Percentiles rank a stretch among this genome's conserved stretches.
Evolutionary conservation across 139 green algal species (phyloP).

Genomic region (Chlamydomonas incerta): DNA sequence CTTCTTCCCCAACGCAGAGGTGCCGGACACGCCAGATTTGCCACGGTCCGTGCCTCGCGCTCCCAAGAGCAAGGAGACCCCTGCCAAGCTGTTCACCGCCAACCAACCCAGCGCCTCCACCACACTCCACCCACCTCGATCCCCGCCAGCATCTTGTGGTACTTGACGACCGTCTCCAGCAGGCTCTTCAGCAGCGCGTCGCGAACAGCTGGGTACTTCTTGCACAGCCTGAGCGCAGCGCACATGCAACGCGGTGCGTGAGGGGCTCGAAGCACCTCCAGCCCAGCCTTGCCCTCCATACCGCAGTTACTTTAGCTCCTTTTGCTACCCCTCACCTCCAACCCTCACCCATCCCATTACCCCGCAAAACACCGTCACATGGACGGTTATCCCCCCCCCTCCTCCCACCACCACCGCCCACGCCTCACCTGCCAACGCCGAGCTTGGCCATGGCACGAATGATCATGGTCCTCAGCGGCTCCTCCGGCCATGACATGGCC

Average conservation of each 20-base stretch:
- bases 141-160: slow-evolving; percentile 65
- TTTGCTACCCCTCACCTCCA: too few species aligned
- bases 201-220: slow-evolving; percentile 83
- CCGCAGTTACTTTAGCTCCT: too few species aligned
- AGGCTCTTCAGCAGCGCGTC: slow-evolving; percentile 76
- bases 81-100: too few species aligned
- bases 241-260: too few species aligned
- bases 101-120: neutral
- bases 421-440: slow-evolving; percentile 73
- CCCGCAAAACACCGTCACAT: too few species aligned
- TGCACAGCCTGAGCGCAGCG: slow-evolving; percentile 35
- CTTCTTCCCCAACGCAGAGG: too few species aligned
- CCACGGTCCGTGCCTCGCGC: too few species aligned
- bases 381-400: neutral
- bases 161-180: slow-evolving; percentile 74
- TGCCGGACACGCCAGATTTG: too few species aligned
- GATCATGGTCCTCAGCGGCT: slow-evolving; percentile 78
- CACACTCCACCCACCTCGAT: slow-evolving; percentile 32
- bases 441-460: slow-evolving; percentile 70
- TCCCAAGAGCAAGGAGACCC: too few species aligned
- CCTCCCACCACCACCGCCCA: neutral
- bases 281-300: too few species aligned
- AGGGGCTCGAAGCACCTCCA: too few species aligned
- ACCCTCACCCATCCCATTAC: too few species aligned
- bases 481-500: slow-evolving; percentile 74